Evolutionary conservation across 495 filamentous ascomycete species (phyloP), one percentile per base, ranked within the genome.

Genomic region (Xylaria grammica): DNA sequence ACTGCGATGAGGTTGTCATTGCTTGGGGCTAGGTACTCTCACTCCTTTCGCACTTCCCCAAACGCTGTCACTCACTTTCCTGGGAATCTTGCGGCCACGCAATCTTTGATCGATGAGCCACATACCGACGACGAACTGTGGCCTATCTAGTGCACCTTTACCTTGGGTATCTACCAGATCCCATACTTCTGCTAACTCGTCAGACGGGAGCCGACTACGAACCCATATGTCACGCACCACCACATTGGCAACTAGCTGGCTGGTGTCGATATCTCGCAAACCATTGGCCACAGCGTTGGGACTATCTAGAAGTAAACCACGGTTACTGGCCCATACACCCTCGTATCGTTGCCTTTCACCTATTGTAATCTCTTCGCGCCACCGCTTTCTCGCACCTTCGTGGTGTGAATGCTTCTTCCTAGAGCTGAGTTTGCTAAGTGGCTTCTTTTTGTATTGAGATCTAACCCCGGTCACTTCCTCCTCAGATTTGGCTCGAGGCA

Each of bases 291-390:
- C 4, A 29, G 27, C 20, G 13, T 52, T 44, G 32, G 15, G 17
- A 20, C 19, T 19, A 27, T 62, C 60, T 0, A 86, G 75, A 27
- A 84, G 76, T n/a, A 94, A 60, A 0, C 93, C 94, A 62, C 86
- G 86, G 70, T 99, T 98, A 19, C 92, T 93, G 26, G 96, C 95
- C 93, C 93, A 99, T 3, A 99, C 89, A 4, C 93, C 96, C 77
- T 98, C 95, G 70, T 98, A 98, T n/a, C 94, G 82, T 69, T 91
- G 92, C 40, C 93, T 84, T 70, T 97, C 92, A 9, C 87, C 77
- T 62, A 90, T 85, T 0, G 90, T 91, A 42, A 98, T 82, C 58
- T 86, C 82, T 62, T 91, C 89, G 32, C 89, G 82, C 91, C 93
- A 97, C n/a, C 91, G 84, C 70, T 88, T 91, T 22, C 93, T 86